Evolutionary conservation across 306 rosid species (phyloP).

Genomic region (Acacia melanoxylon): DNA sequence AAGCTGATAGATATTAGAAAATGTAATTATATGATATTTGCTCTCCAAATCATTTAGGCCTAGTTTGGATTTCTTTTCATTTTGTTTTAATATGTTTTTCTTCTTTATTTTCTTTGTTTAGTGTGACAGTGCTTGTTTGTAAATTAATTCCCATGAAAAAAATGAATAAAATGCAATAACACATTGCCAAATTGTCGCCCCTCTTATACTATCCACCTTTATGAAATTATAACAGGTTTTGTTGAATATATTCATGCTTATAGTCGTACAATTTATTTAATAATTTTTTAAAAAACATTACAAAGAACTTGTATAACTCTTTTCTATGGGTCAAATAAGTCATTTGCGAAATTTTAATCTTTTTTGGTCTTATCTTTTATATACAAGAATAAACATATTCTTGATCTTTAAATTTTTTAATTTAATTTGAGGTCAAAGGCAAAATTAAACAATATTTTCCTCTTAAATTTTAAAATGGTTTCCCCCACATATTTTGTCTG

Average conservation of each 20-base stretch:
- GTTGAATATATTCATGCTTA: neutral
- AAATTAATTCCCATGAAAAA: neutral
- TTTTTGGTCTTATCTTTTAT: neutral
- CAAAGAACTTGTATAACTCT: neutral
- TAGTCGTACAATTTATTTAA: neutral
- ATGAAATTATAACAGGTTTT: neutral
- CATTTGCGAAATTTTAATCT: neutral
- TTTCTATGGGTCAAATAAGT: neutral
- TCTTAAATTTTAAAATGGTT: neutral
- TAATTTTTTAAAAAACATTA: neutral
- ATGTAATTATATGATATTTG: constrained; percentile 32
- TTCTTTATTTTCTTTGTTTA: neutral
- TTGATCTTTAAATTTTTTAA: neutral
- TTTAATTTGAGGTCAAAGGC: neutral
- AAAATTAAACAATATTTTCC: neutral
- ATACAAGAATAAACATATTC: neutral
- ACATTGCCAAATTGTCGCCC: neutral
- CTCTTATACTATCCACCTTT: neutral
- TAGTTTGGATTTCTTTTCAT: neutral
- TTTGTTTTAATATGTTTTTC: neutral
- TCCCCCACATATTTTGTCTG: neutral
- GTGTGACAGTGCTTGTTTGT: constrained; percentile 20
- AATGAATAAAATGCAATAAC: neutral
- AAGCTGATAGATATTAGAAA: constrained; percentile 7
- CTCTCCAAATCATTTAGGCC: constrained; percentile 14